Base-by-base conservation (phyloP, 1,139 yeast genomes). In the Magnusiomyces suaveolens region DNA sequence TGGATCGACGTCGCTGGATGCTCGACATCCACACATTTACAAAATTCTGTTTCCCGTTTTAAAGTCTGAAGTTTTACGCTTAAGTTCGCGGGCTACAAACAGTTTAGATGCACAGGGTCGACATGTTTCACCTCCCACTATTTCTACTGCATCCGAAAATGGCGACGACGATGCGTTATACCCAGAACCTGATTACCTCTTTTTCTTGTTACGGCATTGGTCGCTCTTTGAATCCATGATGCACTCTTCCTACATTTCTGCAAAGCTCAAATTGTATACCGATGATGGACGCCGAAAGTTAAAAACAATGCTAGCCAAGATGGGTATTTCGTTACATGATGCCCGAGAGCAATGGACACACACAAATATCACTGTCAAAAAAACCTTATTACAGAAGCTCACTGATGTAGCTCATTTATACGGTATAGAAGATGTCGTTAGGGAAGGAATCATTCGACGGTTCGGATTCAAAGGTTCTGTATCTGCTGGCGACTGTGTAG, bases 261-360 rank as follows among this genome's bases (percentile, higher is more conserved):
- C 97, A 24, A 87, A 89, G 66, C 74, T 92, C 57, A 83, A 83
- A 57, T 72, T 92, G 48, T 94, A 96, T 92, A 85, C 94, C 24
- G 96, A 87, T 64, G 94, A 87, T 56, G 98, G 98, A 2, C 80
- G 84, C 62, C 88, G 87, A 66, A 79, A 83, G 61, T 73, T 94
- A 51, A 95, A 90, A 66, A 89, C 89, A 63, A 76, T 94, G 78
- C 86, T 94, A 72, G 98, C 98, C 1, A 82, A 86, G 62, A 92
- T 94, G 97, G 98, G 98, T 6, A 85, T 94, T 3, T 84, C 97
- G 0, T 72, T 94, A 51, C 86, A 83, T 2, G 84, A 86, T 25
- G 95, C 97, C 1, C 86, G 84, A 63, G 97, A 94, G 69, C 83
- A 84, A 59, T 94, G 97, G 97, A 76, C 85, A 38, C 95, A 92